These are phyloP conservation scores for Solanum pinnatisectum DNA, from an alignment of 257 asterid species.

Conservation along the genomic window DNA sequence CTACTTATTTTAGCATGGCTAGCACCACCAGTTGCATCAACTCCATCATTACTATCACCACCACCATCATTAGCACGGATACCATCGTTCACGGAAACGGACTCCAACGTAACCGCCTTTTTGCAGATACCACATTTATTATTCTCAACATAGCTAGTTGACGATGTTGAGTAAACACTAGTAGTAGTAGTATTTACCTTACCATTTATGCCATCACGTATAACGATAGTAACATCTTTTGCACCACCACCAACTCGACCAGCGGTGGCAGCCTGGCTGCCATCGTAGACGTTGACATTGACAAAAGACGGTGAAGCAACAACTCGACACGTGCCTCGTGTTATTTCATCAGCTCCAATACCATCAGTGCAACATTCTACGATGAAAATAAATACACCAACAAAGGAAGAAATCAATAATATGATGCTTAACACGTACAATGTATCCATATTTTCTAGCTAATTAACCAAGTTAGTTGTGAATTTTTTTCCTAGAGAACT, in stretches of 20 bases:
- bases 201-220: background rate
- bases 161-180: background rate
- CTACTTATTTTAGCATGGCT: background rate
- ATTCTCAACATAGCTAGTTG: background rate
- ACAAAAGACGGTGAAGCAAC: background rate
- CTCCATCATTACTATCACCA: accelerated
- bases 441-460: background rate
- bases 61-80: background rate
- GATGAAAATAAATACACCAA: background rate
- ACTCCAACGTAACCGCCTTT: background rate
- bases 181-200: background rate
- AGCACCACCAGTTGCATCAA: background rate
- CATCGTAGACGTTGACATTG: background rate
- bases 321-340: background rate
- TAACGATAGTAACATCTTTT: background rate
- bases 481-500: background rate
- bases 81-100: background rate
- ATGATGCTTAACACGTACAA: background rate
- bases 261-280: background rate
- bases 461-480: background rate
- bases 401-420: background rate
- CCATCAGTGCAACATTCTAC: background rate
- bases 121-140: background rate
- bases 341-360: background rate
- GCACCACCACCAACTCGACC: background rate